phyloP scores from a whole-genome alignment of 495 filamentous ascomycete species.

The Schizothecium vesticola region DNA sequence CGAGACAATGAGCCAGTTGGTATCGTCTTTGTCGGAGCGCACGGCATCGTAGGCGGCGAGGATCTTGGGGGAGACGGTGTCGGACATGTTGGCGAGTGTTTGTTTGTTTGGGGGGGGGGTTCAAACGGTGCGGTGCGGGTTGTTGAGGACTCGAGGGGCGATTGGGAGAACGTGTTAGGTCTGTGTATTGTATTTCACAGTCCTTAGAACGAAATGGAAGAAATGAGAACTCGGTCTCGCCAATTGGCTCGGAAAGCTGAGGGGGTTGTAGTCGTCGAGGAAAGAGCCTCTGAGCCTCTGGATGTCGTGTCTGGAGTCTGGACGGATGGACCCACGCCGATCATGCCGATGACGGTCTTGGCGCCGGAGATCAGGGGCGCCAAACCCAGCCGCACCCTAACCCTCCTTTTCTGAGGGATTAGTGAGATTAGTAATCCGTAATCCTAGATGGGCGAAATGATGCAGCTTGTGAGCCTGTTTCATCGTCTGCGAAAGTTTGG shows the following conservation, averaged over 20 bases:
- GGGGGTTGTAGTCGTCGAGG: neutral
- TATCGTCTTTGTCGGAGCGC: constrained; percentile 51
- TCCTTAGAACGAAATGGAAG: too few relatives aligned
- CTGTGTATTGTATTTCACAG: neutral
- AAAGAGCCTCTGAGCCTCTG: neutral
- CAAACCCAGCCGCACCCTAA: neutral
- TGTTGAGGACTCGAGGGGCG: neutral
- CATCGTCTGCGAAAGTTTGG: neutral
- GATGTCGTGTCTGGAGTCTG: neutral
- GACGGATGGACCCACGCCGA: neutral
- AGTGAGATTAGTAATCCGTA: too few relatives aligned
- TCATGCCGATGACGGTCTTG: neutral
- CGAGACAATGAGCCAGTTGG: constrained; percentile 54
- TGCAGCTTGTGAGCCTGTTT: too few relatives aligned
- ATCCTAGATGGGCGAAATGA: too few relatives aligned
- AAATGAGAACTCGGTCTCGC: neutral
- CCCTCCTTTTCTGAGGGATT: neutral
- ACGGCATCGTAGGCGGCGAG: constrained; percentile 45
- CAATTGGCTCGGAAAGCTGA: neutral
- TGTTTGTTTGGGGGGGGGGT: neutral
- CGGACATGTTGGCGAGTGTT: constrained; percentile 34
- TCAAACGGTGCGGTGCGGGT: neutral
- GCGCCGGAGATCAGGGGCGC: neutral
- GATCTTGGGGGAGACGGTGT: constrained; percentile 42
- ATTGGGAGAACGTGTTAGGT: neutral